Evolutionary conservation across 169 alveolate species (phyloP), one percentile per base, ranked within the genome.

Genomic region (Eimeria tenella): DNA sequence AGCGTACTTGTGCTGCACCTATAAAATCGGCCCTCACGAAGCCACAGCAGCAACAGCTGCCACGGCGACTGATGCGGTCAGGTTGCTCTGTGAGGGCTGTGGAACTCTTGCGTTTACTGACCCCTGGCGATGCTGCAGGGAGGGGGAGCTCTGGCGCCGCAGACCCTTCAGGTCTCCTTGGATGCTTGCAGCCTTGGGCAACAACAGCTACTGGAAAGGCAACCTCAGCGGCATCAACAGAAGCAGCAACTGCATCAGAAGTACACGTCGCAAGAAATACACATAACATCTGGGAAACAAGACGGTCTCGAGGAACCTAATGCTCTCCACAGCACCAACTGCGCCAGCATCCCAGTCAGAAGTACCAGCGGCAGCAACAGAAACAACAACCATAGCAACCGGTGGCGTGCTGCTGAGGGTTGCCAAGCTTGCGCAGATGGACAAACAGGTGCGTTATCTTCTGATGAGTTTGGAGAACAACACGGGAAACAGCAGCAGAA

Each of bases 111-210:
- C 52, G 74, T 31, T 56, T 19, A 7, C 65, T 56, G 21, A 6
- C 3, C 86, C 73, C 73, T 55, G 89, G 89, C 89, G 56, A 81
- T 56, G 90, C 90, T 56, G 73, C 90, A 56, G 73, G 73, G 75
- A 50, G 89, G 50, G 60, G 74, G 74, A 55, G 73, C 89, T 56
- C 73, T 81, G 89, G 89, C 89, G 1, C 21, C 62, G 23, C 89
- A 70, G 6, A n/a, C 70, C 73, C 55, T 56, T 56, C 42, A 31
- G 31, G 73, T 56, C 73, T 62, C 73, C n/a, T 21, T 52, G 21
- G 89, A 55, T 4, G 65, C 52, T 11, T 52, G 68, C 50, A 77
- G 86, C 86, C 62, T 25, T 23, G 60, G 56, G 60, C 90, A 81
- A 31, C 90, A 10, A 10, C 52, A 55, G 70, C 74, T 19, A 42